Conservation (phyloP, 768 basidiomycete species). For the Coprinopsis cinerea region DNA sequence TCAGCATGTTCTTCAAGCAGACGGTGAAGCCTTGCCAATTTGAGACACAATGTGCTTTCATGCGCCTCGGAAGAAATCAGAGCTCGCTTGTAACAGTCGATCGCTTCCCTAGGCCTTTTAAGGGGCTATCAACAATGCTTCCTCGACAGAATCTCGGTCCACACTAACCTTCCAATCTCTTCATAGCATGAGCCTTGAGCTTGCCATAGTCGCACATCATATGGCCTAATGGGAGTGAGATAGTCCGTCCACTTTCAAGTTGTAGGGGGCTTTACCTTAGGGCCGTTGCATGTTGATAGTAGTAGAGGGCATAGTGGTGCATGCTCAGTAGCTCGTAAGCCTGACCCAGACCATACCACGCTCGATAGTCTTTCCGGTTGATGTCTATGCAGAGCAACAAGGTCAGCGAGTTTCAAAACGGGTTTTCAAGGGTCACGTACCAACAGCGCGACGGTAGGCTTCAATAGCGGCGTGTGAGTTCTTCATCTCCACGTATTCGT, state of each 20-base stretch:
- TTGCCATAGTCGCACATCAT: slow-evolving; percentile 95
- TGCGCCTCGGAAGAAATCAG: slow-evolving; percentile 74
- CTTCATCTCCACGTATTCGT: slow-evolving; percentile 98
- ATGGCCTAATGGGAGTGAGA: slow-evolving; percentile 53
- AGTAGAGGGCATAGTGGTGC: slow-evolving; percentile 94
- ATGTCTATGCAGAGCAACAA: slow-evolving; percentile 52
- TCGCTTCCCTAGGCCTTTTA: slow-evolving; percentile 75
- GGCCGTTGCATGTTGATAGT: slow-evolving; percentile 94
- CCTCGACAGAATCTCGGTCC: too few relatives aligned
- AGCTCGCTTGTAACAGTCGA: slow-evolving; percentile 88
- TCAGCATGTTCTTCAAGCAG: slow-evolving; percentile 60
- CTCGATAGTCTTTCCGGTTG: slow-evolving; percentile 93
- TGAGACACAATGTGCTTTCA: slow-evolving; percentile 67
- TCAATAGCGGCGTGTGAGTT: slow-evolving; percentile 99
- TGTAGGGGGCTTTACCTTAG: slow-evolving; percentile 52
- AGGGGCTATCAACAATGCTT: not conserved
- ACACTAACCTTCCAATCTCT: slow-evolving; percentile 86
- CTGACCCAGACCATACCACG: slow-evolving; percentile 98
- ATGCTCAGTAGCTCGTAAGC: slow-evolving; percentile 96
- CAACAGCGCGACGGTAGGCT: slow-evolving; percentile 92
- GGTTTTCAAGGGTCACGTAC: slow-evolving; percentile 37
- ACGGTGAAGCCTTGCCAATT: slow-evolving; percentile 67
- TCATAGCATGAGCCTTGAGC: slow-evolving; percentile 93
- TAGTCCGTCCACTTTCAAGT: not conserved
- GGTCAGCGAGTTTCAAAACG: not conserved